Base-by-base conservation (phyloP, 2,329 filamentous ascomycete genomes). In the Monilinia polystroma region DNA sequence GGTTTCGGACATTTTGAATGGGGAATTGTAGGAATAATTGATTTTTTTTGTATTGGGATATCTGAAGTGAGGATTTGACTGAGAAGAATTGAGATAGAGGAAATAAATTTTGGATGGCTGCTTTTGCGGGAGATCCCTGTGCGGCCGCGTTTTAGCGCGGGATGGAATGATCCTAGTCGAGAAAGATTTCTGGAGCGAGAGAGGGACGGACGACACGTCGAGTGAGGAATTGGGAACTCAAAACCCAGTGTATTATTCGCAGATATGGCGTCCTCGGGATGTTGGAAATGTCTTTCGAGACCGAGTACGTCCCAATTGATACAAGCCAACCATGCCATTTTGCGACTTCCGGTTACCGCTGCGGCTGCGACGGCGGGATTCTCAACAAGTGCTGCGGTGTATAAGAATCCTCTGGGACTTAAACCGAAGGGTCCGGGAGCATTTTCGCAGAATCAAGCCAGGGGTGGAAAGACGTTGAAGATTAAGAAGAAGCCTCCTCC, bases 221-320 rank as follows among this genome's bases (percentile, higher is more conserved):
- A 57, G 43, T n/a, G n/a, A 12, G 58, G 47, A 41, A 38, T 62
- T 62, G 32, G 29, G 16, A 35, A 11, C 47, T 38, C 16, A 6
- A 38, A 51, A 38, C 45, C 35, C 29, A 41, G 29, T n/a, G 35
- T 16, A 56, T 29, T 8, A 47, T 41, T 41, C 32, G 45, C 32
- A 51, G 43, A 43, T 45, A 87, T 87, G 85, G 83, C 84, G 75
- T 84, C 83, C 68, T 78, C 81, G 66, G 84, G 81, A 74, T 85
- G 84, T 79, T 84, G 84, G 83, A 82, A 83, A 79, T 86, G 84
- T 78, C 80, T 87, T 53, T 79, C 81, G 67, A 79, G 82, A 79
- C 81, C 81, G 64, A 78, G 26, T 26, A 23, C 67, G 70, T 77
- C 77, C 74, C 80, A 76, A 77, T 81, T 81, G 73, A 41, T 65